phyloP scores from a whole-genome alignment of 371 early-diverging fungal genomes.

The Haplosporangium sp. region DNA sequence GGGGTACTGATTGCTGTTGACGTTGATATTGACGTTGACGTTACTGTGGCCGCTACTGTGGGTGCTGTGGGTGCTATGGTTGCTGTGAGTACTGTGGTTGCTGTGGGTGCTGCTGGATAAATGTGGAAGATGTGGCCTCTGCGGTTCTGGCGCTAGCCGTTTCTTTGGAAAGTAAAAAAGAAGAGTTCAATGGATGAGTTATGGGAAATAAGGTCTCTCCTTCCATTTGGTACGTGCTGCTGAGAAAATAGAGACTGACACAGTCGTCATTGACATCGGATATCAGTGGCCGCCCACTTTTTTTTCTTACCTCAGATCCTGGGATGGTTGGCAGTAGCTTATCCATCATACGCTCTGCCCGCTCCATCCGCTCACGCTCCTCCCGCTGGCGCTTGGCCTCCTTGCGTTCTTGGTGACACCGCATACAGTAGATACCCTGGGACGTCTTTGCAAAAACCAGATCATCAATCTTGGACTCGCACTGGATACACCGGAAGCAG shows the following conservation, averaged over 20 bases:
- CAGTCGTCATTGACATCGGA: background rate
- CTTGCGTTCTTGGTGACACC: constrained; percentile 57
- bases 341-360: constrained; percentile 34
- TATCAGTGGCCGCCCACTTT: background rate
- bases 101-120: background rate
- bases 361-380: constrained; percentile 46
- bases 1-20: background rate
- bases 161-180: too few relatives aligned
- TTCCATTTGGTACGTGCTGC: background rate
- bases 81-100: background rate
- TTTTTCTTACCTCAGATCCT: constrained; percentile 33
- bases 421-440: constrained; percentile 65
- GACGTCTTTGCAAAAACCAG: constrained; percentile 85
- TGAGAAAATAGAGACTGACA: background rate
- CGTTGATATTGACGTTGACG: background rate
- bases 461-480: constrained; percentile 78
- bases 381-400: constrained; percentile 54
- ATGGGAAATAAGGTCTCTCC: too few relatives aligned
- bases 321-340: constrained; percentile 51
- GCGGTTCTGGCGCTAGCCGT: too few relatives aligned
- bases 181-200: too few relatives aligned
- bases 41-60: background rate
- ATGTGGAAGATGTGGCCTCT: background rate
- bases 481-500: constrained; percentile 85
- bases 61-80: constrained; percentile 1